Base-by-base conservation (phyloP, 2,329 filamentous ascomycete species). In the Penicillium sp. region DNA sequence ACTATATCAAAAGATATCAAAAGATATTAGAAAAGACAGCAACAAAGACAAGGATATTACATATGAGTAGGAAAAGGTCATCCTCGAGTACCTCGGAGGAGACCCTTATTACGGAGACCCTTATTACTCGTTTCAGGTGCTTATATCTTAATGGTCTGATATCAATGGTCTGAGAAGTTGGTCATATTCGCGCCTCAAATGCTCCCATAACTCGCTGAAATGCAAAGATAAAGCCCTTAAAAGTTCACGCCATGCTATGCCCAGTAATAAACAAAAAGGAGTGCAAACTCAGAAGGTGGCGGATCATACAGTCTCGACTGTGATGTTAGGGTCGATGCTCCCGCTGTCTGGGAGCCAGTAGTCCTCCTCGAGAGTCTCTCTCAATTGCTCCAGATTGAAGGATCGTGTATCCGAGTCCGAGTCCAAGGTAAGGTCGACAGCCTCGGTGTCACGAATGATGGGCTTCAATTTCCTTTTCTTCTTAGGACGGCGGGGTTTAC, bases 281-380 rank as follows among this genome's bases (percentile, higher is more conserved):
- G n/a, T n/a, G 34, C 6, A 7, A 36, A 36, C 31, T 11, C 31
- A 36, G n/a, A n/a, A n/a, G 29, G 8, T 14, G 7, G 24, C 34
- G 48, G 36, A n/a, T 42, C 49, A 57, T 16, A 51, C 53, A 22
- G 65, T 53, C 31, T 54, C 52, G 16, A 56, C 10, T 40, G 55
- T 44, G 29, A 71, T 60, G 42, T 74, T 73, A 0, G 71, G 62
- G 48, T 74, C 64, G 9, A 74, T 62, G 22, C 58, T 47, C 9
- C 62, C 53, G 50, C 66, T 71, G n/a, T 62, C 62, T 14, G 71
- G 73, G 67, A 71, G 75, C 73, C 73, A 76, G 50, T 68, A 65
- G 47, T 76, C 72, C 18, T 76, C 71, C 43, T 70, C 67, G 2
- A 68, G 44, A 43, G 49, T 47, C 49, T 67, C 62, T 22, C 60